Evolutionary conservation across 2,329 filamentous ascomycete genomes (phyloP), one percentile per base, ranked within the genome.

Genomic region (Colletotrichum spinosum): DNA sequence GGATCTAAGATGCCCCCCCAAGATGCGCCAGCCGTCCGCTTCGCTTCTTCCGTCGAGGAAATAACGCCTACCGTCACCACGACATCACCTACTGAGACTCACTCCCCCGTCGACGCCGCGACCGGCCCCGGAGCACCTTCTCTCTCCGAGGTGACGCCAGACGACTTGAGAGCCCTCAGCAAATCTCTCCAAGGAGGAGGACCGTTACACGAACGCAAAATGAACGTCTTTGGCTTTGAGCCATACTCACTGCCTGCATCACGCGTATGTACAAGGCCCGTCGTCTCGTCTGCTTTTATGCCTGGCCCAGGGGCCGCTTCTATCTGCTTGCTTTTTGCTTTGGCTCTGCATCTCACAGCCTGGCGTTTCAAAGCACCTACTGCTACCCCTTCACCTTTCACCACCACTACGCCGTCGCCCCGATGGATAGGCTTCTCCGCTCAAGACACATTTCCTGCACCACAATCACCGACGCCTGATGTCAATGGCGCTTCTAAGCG

Each of bases 211-310:
- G 91, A 94, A 72, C 86, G 89, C 62, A 88, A 94, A 69, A 88
- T 97, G 83, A 92, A 91, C 75, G 92, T 94, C 75, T 97, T 93
- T 79, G 90, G 91, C 48, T 98, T 94, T 74, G 94, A 97, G 76
- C 91, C 95, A 39, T 90, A 97, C 69, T 98, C 96, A 41, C 84
- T 98, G 56, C 95, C 96, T 42, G 85, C 88, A 38, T 95, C 93
- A 50, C 87, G 92, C 79, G 93, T 95, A 88, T 79, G 91, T 86
- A 45, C n/a, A 55, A 25, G 15, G 15, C 37, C 51, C 39, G 57
- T 52, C 46, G 53, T 53, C 34, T 51, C 45, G 45, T 45, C 45
- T 44, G 35, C 33, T 25, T 54, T 34, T 13, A 48, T 63, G 45
- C 48, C 35, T 63, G 59, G 37, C 17, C 46, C 38, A 33, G 41